A percentile compares a stretch with the other conserved stretches of the same genome.
Conservation (phyloP, 495 filamentous ascomycete species). For the Parachaetomium inaequale region DNA sequence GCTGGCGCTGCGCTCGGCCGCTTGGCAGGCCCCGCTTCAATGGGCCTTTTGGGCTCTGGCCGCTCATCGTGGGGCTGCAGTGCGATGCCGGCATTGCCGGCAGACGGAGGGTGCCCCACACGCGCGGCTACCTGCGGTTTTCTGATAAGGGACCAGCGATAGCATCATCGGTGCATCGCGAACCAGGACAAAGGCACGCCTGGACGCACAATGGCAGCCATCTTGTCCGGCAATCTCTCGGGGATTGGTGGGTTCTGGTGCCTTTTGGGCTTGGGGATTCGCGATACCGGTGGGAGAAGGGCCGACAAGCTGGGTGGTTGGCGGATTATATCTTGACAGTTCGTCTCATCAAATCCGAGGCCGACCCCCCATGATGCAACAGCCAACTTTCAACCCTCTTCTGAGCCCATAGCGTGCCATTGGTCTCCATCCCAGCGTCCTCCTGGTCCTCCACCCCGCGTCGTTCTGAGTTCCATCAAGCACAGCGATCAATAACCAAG, state of each 20-base stretch:
- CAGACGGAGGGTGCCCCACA: constrained; percentile 17
- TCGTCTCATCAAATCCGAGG: neutral
- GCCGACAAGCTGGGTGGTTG: neutral
- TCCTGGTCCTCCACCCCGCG: neutral
- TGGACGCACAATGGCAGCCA: constrained; percentile 17
- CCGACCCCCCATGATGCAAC: neutral
- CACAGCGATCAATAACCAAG: neutral
- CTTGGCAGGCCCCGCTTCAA: constrained; percentile 16
- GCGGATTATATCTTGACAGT: constrained; percentile 6
- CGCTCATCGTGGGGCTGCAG: neutral
- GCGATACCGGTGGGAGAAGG: constrained; percentile 23
- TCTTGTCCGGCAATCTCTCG: neutral
- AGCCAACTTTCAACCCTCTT: too few relatives aligned
- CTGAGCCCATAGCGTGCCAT: neutral
- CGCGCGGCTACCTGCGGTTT: constrained; percentile 33
- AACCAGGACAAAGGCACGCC: constrained; percentile 29
- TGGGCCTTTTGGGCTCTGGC: neutral
- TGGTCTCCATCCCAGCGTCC: neutral
- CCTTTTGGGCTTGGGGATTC: neutral
- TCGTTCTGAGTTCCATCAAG: neutral
- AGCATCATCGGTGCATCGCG: constrained; percentile 33
- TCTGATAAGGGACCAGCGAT: constrained; percentile 32
- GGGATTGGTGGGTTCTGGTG: constrained; percentile 20
- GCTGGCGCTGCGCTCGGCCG: neutral
- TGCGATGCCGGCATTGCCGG: constrained; percentile 23